Conservation (phyloP, 164 flowering plant genomes). For the Aristolochia contorta region DNA sequence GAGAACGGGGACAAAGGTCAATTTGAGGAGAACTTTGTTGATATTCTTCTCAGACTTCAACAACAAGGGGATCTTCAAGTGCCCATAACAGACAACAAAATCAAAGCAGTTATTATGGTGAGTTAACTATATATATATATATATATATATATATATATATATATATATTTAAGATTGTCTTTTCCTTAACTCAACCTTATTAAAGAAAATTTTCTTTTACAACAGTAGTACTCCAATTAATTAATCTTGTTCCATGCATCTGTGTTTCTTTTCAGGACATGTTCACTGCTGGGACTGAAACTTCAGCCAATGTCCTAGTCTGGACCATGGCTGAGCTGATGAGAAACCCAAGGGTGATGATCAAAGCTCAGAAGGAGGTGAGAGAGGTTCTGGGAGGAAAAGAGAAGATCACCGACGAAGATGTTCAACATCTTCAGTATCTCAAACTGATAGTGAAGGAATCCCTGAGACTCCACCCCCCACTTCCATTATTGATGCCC, state of each 20-base stretch:
- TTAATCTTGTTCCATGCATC: too few relatives aligned
- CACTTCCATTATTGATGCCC: conserved; percentile 21
- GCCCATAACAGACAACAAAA: conserved; percentile 11
- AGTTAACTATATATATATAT: too few relatives aligned
- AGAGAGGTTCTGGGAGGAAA: conserved; percentile 17
- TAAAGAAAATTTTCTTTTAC: too few relatives aligned
- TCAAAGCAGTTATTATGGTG: conserved; percentile 29
- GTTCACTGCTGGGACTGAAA: conserved; percentile 29
- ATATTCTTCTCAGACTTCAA: conserved; percentile 25
- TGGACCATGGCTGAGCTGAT: conserved; percentile 29
- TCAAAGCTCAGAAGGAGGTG: conserved; percentile 12
- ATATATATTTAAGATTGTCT: too few relatives aligned
- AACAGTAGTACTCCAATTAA: too few relatives aligned
- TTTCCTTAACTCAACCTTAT: too few relatives aligned
- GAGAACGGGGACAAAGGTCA: too few relatives aligned
- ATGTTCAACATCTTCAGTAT: conserved; percentile 18
- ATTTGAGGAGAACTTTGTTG: conserved; percentile 25
- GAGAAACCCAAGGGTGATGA: conserved; percentile 10
- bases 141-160: too few relatives aligned
- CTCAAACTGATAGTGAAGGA: conserved; percentile 24
- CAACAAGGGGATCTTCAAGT: conserved; percentile 5
- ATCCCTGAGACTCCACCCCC: conserved; percentile 26
- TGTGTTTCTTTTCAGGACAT: conserved; percentile 18
- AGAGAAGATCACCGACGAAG: conserved; percentile 14
- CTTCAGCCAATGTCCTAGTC: conserved; percentile 22